Conservation (phyloP, 2,329 filamentous ascomycete genomes). For the Alternaria triticina region DNA sequence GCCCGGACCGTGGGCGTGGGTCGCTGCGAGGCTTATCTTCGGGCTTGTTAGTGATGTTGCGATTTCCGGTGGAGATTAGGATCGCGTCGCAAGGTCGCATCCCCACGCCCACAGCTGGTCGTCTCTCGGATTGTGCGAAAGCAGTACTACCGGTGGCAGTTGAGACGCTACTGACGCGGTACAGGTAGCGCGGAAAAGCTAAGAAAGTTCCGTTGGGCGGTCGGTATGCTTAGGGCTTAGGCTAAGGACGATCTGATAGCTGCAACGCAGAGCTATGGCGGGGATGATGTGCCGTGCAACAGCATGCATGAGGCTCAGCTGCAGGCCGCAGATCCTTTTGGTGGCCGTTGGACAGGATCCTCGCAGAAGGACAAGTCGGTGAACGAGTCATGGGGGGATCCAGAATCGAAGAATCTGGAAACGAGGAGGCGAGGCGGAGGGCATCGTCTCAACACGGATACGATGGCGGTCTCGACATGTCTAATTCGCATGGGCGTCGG, state of each 20-base stretch:
- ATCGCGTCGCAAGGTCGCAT: not conserved
- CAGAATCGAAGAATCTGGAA: not conserved
- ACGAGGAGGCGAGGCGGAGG: slow-evolving; percentile 2
- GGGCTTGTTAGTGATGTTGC: not conserved
- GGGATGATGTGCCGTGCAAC: slow-evolving; percentile 12
- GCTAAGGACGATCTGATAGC: slow-evolving; percentile 9
- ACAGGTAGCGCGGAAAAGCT: slow-evolving; percentile 5
- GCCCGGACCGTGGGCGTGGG: slow-evolving; percentile 4
- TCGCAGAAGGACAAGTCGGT: slow-evolving; percentile 10
- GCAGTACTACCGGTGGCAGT: slow-evolving; percentile 6
- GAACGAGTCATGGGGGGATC: slow-evolving; percentile 10
- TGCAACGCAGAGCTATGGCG: slow-evolving; percentile 3
- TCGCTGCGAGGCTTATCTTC: slow-evolving; percentile 4
- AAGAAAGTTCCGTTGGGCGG: slow-evolving; percentile 1
- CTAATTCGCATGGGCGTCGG: not conserved
- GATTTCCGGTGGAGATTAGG: slow-evolving; percentile 1
- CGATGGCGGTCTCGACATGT: not conserved
- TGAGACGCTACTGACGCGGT: slow-evolving; percentile 2
- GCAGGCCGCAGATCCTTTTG: slow-evolving; percentile 13
- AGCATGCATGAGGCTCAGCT: slow-evolving; percentile 12
- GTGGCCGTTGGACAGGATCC: slow-evolving; percentile 10
- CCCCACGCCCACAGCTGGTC: not conserved
- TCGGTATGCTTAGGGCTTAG: slow-evolving; percentile 2
- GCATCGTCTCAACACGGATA: not conserved
- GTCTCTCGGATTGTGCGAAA: slow-evolving; percentile 6